Evolutionary conservation across 345 rosid genomes (phyloP), one percentile per base, ranked within the genome.

Genomic region (Boechera divaricarpa): DNA sequence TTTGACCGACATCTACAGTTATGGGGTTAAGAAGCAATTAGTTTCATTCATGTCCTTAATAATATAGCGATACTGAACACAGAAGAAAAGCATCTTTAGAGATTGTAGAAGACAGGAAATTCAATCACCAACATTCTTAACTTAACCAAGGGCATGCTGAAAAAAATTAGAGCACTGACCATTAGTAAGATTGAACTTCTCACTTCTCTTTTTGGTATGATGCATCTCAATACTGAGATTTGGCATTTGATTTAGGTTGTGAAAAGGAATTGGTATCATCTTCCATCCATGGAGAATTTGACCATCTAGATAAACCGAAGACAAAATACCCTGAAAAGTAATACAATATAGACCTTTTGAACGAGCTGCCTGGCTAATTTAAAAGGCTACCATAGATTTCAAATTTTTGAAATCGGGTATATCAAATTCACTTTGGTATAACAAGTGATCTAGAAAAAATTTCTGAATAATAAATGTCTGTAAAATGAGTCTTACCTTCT

Each of bases 261-360:
- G 85, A n/a, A 94, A 75, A 70, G 97, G 97, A 81, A 94, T 36
- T 29, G 89, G 66, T 74, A 85, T 64, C 93, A 91, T 90, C 85
- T 88, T 91, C 98, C 98, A 94, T 35, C 89, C 83, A 3, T 77
- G 78, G 82, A 90, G 85, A 85, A 71, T 56, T 39, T 78, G 71
- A 52, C 87, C 89, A 71, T 87, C 88, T 16, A 94, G 76, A 77
- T 83, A 91, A 71, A 90, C 93, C 7, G 89, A 78, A 77, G 95
- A 90, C 56, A 94, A 76, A 55, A 94, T 91, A 51, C 97, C 98
- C 97, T 94, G 80, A 63, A 77, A 55, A 38, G 29, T 21, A 5
- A 18, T 28, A 64, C 18, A 67, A 56, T 0, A 38, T 42, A 60
- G 55, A 60, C 7, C 45, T 74, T 60, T 21, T 39, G 7, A 59